phyloP scores from a whole-genome alignment of 2,329 filamentous ascomycete species.

The Hysterium pulicare region DNA sequence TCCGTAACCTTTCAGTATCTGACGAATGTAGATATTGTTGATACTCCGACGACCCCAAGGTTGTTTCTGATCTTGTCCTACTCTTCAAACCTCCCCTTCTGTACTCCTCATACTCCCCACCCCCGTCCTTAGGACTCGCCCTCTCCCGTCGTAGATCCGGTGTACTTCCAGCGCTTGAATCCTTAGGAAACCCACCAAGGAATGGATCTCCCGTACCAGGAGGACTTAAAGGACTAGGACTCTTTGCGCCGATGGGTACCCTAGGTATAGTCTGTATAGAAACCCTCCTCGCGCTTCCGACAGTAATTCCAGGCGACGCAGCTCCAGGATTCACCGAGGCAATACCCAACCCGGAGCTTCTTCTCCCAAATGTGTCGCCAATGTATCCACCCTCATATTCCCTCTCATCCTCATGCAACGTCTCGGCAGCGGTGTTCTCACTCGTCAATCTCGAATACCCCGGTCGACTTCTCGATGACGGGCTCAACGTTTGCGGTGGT shows the following conservation, averaged over 20 bases:
- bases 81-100: slow-evolving; percentile 21
- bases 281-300: slow-evolving; percentile 5
- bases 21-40: slow-evolving; percentile 25
- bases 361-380: slow-evolving; percentile 17
- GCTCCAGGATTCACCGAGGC: slow-evolving; percentile 10
- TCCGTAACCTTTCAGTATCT: slow-evolving; percentile 19
- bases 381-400: slow-evolving; percentile 29
- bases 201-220: slow-evolving; percentile 28
- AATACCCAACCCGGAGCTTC: slow-evolving; percentile 36
- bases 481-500: slow-evolving; percentile 19
- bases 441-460: slow-evolving; percentile 35
- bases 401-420: slow-evolving; percentile 24
- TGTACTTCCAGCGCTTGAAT: slow-evolving; percentile 23
- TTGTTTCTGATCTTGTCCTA: slow-evolving; percentile 10
- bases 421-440: slow-evolving; percentile 26
- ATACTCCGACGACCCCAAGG: slow-evolving; percentile 18
- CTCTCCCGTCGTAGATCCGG: slow-evolving; percentile 32
- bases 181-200: slow-evolving; percentile 22
- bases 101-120: slow-evolving; percentile 27
- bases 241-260: slow-evolving; percentile 16
- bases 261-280: slow-evolving; percentile 24
- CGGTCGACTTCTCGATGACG: slow-evolving; percentile 27
- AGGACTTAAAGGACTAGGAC: slow-evolving; percentile 19
- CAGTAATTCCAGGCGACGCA: slow-evolving; percentile 9
- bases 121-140: slow-evolving; percentile 22